These are phyloP conservation scores for Colletotrichum brevisporum DNA, from an alignment of 2,329 filamentous ascomycete genomes.

Conservation along the genomic window DNA sequence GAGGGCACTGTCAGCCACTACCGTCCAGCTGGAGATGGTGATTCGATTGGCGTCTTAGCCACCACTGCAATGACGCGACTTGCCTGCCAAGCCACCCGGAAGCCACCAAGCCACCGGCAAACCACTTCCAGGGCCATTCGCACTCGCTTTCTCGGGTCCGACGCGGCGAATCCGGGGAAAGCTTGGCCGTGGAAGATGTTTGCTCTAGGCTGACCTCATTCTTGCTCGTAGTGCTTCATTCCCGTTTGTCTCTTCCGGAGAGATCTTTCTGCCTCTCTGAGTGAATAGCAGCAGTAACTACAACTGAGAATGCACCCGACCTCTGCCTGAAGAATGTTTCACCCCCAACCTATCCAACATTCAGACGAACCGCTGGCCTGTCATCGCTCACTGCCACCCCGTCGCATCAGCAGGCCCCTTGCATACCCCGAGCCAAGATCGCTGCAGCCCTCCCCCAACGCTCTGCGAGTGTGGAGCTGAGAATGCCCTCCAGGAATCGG, in stretches of 20 bases:
- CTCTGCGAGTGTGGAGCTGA: neutral
- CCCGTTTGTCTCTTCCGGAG: too few species aligned
- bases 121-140: neutral
- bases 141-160: constrained; percentile 19
- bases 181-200: neutral
- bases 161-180: neutral
- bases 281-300: neutral
- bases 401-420: constrained; percentile 5
- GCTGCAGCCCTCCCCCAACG: neutral
- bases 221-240: neutral
- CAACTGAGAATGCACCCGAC: neutral
- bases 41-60: constrained; percentile 21
- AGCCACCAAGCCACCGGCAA: neutral
- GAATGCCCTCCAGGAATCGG: constrained; percentile 14
- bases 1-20: constrained; percentile 28
- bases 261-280: too few species aligned
- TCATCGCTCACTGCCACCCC: constrained; percentile 1
- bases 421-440: neutral
- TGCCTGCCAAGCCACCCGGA: neutral
- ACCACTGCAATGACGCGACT: constrained; percentile 29
- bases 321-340: constrained; percentile 5
- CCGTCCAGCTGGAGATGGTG: constrained; percentile 12
- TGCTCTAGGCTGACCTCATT: neutral
- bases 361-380: constrained; percentile 26
- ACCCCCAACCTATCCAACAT: neutral